These are phyloP conservation scores for Furcasterigmium sp. DNA, from an alignment of 2,329 filamentous ascomycete genomes.

Conservation along the genomic window DNA sequence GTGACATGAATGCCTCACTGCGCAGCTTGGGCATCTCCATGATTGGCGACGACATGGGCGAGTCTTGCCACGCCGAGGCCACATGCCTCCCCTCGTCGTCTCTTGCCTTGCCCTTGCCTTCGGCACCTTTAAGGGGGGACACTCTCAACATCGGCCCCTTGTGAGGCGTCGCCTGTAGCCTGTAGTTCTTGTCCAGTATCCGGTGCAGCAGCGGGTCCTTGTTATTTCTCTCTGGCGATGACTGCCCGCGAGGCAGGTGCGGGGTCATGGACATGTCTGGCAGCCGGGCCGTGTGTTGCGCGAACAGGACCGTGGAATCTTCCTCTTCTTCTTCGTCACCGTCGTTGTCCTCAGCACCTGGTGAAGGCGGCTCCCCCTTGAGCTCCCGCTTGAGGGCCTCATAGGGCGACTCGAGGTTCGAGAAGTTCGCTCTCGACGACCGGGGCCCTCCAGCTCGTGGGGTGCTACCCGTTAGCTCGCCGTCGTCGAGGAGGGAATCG, in stretches of 20 bases:
- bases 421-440: conserved; percentile 47
- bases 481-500: conserved; percentile 65
- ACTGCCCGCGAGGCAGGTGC: conserved; percentile 34
- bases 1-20: conserved; percentile 80
- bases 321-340: conserved; percentile 29
- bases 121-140: conserved; percentile 35
- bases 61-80: conserved; percentile 43
- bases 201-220: conserved; percentile 82
- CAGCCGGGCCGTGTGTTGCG: conserved; percentile 48
- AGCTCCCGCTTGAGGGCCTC: conserved; percentile 67
- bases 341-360: conserved; percentile 30
- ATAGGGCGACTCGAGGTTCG: conserved; percentile 70
- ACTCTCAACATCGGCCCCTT: conserved; percentile 38
- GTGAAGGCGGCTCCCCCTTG: conserved; percentile 29
- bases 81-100: conserved; percentile 25
- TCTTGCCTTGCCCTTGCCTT: conserved; percentile 13
- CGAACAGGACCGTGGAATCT: conserved; percentile 44
- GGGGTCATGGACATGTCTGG: conserved; percentile 62
- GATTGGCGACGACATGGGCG: conserved; percentile 69
- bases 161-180: conserved; percentile 86
- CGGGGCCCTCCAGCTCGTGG: conserved; percentile 52
- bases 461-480: conserved; percentile 60
- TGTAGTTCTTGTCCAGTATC: conserved; percentile 93
- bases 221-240: conserved; percentile 25
- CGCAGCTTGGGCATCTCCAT: conserved; percentile 77